Evolutionary conservation across 164 flowering plant genomes (phyloP).

Genomic region (Aristolochia contorta): DNA sequence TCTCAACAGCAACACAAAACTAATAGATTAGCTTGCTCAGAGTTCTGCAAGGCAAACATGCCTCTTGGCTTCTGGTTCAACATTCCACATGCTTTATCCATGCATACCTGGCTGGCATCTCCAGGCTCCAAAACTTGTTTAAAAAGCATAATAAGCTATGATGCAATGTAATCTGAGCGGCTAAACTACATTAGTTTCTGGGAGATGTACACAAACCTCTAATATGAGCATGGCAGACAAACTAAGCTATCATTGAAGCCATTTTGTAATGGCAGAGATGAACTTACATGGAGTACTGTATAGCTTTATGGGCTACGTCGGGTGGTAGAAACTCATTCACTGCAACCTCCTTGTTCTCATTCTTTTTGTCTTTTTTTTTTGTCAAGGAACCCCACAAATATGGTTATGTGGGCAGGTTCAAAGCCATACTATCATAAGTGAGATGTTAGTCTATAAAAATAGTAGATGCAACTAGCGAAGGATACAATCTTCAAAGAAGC

Average conservation of each 20-base stretch:
- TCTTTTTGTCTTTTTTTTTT: conserved; percentile 42
- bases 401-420: no score
- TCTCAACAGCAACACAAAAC: no score
- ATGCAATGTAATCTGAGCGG: background rate
- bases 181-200: no score
- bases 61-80: no score
- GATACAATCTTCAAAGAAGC: conserved; percentile 80
- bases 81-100: no score
- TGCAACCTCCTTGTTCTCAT: conserved; percentile 55
- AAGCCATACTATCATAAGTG: background rate
- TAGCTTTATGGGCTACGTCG: conserved; percentile 30
- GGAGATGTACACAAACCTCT: background rate
- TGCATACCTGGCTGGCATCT: background rate
- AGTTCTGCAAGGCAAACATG: no score
- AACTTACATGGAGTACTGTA: conserved; percentile 48
- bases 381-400: conserved; percentile 17
- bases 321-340: conserved; percentile 43
- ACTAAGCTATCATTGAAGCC: background rate
- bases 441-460: background rate
- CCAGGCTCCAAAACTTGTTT: background rate
- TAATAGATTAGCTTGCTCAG: no score
- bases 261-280: background rate
- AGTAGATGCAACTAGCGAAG: conserved; percentile 6
- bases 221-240: background rate
- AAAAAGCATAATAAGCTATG: background rate